Percentiles rank a stretch among this genome's conserved stretches.
These are phyloP conservation scores for Nasturtium officinale DNA, from an alignment of 345 rosid genomes.

Conservation along the genomic window DNA sequence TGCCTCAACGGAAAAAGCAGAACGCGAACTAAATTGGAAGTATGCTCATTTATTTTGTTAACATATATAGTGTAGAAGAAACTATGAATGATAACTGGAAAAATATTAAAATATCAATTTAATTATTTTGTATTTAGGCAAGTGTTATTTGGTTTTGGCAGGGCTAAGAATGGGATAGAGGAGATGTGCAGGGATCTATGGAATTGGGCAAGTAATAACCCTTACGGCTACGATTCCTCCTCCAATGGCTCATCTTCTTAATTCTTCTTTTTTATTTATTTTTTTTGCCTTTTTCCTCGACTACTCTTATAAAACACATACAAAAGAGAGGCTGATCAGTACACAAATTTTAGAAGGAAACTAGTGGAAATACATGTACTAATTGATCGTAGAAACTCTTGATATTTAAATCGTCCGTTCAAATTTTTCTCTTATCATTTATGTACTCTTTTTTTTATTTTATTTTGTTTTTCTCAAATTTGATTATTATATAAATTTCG, in stretches of 20 bases:
- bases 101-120: background rate
- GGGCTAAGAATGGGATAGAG: slow-evolving; percentile 77
- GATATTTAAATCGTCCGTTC: slow-evolving; percentile 6
- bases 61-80: background rate
- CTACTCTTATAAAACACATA: slow-evolving; percentile 1
- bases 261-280: background rate
- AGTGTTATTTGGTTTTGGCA: slow-evolving; percentile 42
- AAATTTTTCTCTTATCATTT: background rate
- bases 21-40: slow-evolving; percentile 85
- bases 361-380: slow-evolving; percentile 8
- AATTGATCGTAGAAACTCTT: slow-evolving; percentile 23
- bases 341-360: slow-evolving; percentile 9
- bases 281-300: background rate
- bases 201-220: slow-evolving; percentile 97
- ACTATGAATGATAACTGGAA: background rate
- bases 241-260: slow-evolving; percentile 35
- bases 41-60: slow-evolving; percentile 48
- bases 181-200: slow-evolving; percentile 97
- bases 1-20: slow-evolving; percentile 86
- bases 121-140: background rate
- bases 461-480: background rate
- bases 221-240: slow-evolving; percentile 75
- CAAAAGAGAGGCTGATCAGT: slow-evolving; percentile 1
- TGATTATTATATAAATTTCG: background rate
- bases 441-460: background rate